A percentile compares a stretch with the other conserved stretches of the same genome.
Conservation (phyloP, 768 basidiomycete genomes). For the Boletus subcaerulescens region DNA sequence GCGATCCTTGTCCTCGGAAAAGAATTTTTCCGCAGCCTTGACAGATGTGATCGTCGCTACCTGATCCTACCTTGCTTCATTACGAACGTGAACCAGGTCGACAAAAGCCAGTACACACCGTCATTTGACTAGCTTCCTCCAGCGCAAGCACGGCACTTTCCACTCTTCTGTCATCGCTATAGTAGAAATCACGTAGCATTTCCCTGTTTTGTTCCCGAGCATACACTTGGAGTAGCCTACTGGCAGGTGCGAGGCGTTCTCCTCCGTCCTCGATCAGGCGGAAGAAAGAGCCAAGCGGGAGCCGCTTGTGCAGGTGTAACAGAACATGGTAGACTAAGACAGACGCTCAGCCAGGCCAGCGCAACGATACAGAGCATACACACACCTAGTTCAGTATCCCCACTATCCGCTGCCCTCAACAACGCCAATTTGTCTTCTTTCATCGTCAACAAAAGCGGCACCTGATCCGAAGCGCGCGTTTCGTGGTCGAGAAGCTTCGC, state of each 20-base stretch:
- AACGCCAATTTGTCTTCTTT: constrained; percentile 89
- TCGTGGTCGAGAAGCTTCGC: constrained; percentile 87
- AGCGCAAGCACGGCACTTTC: constrained; percentile 90
- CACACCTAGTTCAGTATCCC: constrained; percentile 91
- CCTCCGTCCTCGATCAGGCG: constrained; percentile 91
- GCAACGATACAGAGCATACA: background rate
- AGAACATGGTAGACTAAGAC: constrained; percentile 86
- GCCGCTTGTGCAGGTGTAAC: constrained; percentile 77
- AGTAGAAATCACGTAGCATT: constrained; percentile 94
- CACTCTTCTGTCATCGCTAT: constrained; percentile 92
- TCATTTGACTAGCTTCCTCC: constrained; percentile 71
- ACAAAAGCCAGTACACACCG: constrained; percentile 40
- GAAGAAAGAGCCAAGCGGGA: constrained; percentile 91
- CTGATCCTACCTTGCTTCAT: constrained; percentile 56
- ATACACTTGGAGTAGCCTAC: constrained; percentile 82
- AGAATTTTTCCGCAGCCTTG: constrained; percentile 86
- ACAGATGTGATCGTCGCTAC: constrained; percentile 66
- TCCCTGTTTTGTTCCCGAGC: constrained; percentile 87
- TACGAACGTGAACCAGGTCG: background rate
- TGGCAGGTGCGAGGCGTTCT: constrained; percentile 66
- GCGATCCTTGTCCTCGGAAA: constrained; percentile 91
- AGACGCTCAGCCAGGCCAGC: background rate
- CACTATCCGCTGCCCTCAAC: constrained; percentile 88
- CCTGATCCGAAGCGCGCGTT: constrained; percentile 83
- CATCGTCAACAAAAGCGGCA: constrained; percentile 90